Evolutionary conservation across 2,329 filamentous ascomycete genomes (phyloP), one percentile per base, ranked within the genome.

Genomic region (Colletotrichum sp.): DNA sequence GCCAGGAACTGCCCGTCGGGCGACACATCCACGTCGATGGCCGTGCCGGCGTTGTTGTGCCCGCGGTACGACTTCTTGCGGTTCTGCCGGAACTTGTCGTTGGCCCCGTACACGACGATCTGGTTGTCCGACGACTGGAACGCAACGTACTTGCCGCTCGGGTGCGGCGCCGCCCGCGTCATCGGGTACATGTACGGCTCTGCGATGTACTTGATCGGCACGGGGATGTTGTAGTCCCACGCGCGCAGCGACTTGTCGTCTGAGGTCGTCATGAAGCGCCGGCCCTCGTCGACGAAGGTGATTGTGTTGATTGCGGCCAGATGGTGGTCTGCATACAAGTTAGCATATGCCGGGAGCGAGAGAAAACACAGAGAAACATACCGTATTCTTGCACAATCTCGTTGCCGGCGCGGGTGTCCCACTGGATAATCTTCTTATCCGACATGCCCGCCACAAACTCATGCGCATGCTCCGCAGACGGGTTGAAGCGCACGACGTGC

Each of bases 341-440:
- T 65, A 77, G 71, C n/a, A 34, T 18, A 8, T 34, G 28, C 10
- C 30, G 26, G 0, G 7, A 13, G 12, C 8, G 5, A 34, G 26
- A 13, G 5, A 24, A 10, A 26, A 26, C 6, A 3, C 5, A 30
- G 8, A 16, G 30, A 57, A 8, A 55, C 77, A 3, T 65, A 72
- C 77, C 77, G 86, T 99, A 99, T 87, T 99, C 97, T 83, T 99
- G 98, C 15, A 98, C 95, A 75, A 97, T 90, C 81, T 98, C 93
- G 79, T 92, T 92, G 76, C 89, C 86, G 8, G 93, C 93, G 32
- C 98, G 92, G 3, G 93, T 96, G 85, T 99, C 97, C 85, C 98
- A 99, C 83, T 99, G 97, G 57, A 99, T 91, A 80, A 99, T 99
- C 89, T 98, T 98, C 89, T 99, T 99, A 85, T 99, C 96, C 49